Percentiles rank a stretch among this genome's conserved stretches.
Conservation (phyloP, 176 grass and related monocot species). For the Poa annua region DNA sequence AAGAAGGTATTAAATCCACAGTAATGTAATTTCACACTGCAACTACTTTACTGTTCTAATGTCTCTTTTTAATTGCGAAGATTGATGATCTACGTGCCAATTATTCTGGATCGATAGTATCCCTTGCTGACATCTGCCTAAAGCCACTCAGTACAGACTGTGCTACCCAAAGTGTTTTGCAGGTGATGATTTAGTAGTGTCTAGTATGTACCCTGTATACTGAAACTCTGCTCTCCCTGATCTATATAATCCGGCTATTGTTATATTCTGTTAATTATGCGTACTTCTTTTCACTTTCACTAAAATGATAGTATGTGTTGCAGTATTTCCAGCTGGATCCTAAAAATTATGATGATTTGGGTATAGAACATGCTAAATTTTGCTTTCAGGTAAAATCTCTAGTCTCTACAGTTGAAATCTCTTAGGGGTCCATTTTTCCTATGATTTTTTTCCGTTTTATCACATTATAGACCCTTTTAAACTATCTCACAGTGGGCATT, state of each 20-base stretch:
- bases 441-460: slow-evolving; percentile 8
- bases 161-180: slow-evolving; percentile 97
- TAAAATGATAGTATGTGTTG: slow-evolving; percentile 31
- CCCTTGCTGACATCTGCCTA: slow-evolving; percentile 88
- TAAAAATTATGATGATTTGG: slow-evolving; percentile 64
- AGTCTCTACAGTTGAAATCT: slow-evolving; percentile 34
- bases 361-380: slow-evolving; percentile 82
- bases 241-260: slow-evolving; percentile 30
- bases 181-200: slow-evolving; percentile 59
- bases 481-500: not conserved
- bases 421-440: not conserved
- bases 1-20: slow-evolving; percentile 72
- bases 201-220: slow-evolving; percentile 28
- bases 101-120: slow-evolving; percentile 82
- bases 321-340: slow-evolving; percentile 99
- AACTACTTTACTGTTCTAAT: slow-evolving; percentile 42
- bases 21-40: slow-evolving; percentile 21
- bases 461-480: slow-evolving; percentile 5
- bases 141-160: slow-evolving; percentile 86
- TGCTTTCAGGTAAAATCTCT: slow-evolving; percentile 97
- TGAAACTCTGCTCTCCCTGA: slow-evolving; percentile 32
- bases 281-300: not conserved
- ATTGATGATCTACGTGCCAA: slow-evolving; percentile 84
- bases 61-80: slow-evolving; percentile 53
- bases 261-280: slow-evolving; percentile 23